Conservation (phyloP, 2,329 filamentous ascomycete species). For the Lachnellula arida region DNA sequence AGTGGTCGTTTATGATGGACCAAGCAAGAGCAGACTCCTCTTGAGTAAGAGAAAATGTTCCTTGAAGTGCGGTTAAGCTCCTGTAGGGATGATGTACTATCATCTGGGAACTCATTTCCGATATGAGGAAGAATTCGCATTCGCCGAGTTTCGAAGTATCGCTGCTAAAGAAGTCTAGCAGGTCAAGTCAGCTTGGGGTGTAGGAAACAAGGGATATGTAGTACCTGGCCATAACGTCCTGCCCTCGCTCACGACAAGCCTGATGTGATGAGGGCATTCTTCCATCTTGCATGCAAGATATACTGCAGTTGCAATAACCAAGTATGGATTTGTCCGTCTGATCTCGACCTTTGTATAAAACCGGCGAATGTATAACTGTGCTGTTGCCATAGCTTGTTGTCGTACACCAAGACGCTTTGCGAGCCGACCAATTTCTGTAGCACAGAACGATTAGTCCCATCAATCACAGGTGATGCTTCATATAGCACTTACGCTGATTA, state of each 20-base stretch:
- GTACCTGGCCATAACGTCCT: constrained; percentile 74
- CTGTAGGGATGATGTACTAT: constrained; percentile 72
- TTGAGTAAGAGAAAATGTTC: constrained; percentile 52
- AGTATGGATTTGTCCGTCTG: constrained; percentile 85
- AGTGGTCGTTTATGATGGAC: constrained; percentile 70
- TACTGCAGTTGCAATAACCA: constrained; percentile 86
- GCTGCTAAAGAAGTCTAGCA: constrained; percentile 53
- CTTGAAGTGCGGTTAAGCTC: constrained; percentile 58
- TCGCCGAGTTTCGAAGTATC: constrained; percentile 68
- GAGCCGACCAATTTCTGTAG: constrained; percentile 72
- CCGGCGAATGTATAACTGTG: constrained; percentile 89
- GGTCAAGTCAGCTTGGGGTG: constrained; percentile 8
- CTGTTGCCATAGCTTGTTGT: constrained; percentile 90
- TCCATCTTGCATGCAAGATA: constrained; percentile 98
- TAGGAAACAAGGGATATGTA: background rate
- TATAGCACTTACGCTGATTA: constrained; percentile 65
- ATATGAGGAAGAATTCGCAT: constrained; percentile 71
- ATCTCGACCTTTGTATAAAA: constrained; percentile 93
- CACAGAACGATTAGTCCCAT: background rate
- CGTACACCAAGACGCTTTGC: constrained; percentile 78
- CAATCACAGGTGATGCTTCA: background rate
- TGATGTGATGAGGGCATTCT: constrained; percentile 93
- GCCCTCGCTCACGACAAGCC: constrained; percentile 82
- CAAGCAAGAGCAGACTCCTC: constrained; percentile 63
- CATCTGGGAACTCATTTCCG: constrained; percentile 68